phyloP scores from a whole-genome alignment of 306 rosid genomes.

The Cucurbita maxima region DNA sequence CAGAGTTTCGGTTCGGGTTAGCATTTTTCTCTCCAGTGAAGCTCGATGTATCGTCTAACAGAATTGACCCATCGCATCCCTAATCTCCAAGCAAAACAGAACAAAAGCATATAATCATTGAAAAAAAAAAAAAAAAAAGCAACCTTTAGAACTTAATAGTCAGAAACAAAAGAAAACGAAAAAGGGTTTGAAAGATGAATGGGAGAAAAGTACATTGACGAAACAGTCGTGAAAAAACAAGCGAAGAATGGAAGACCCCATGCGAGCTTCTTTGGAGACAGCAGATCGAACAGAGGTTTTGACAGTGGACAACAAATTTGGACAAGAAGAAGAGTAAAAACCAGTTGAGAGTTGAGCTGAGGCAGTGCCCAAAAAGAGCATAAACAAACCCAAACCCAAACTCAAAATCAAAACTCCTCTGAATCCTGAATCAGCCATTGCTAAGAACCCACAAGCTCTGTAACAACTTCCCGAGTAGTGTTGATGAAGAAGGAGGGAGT shows the following conservation, averaged over 20 bases:
- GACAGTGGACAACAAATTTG: constrained; percentile 38
- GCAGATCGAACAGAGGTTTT: constrained; percentile 39
- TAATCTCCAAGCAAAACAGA: background rate
- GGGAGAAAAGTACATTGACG: constrained; percentile 47
- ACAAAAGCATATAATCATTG: background rate
- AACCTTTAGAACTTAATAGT: background rate
- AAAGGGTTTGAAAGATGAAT: background rate
- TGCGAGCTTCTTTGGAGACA: constrained; percentile 51
- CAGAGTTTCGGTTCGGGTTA: constrained; percentile 47
- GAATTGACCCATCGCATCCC: constrained; percentile 91
- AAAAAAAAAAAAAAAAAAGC: background rate
- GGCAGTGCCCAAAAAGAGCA: constrained; percentile 16
- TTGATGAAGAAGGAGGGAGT: background rate
- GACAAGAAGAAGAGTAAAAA: constrained; percentile 49
- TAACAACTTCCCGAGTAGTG: background rate
- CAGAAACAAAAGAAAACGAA: background rate
- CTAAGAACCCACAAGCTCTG: background rate
- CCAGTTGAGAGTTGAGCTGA: constrained; percentile 42
- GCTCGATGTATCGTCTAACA: constrained; percentile 62
- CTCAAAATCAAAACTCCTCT: background rate
- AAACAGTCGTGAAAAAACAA: constrained; percentile 83
- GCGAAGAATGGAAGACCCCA: constrained; percentile 95
- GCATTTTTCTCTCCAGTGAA: constrained; percentile 74
- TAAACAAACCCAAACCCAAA: constrained; percentile 16
- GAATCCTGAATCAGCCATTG: constrained; percentile 3